A percentile compares a stretch with the other conserved stretches of the same genome.
Conservation (phyloP, 495 filamentous ascomycete species). For the Aspergillus avenaceus region DNA sequence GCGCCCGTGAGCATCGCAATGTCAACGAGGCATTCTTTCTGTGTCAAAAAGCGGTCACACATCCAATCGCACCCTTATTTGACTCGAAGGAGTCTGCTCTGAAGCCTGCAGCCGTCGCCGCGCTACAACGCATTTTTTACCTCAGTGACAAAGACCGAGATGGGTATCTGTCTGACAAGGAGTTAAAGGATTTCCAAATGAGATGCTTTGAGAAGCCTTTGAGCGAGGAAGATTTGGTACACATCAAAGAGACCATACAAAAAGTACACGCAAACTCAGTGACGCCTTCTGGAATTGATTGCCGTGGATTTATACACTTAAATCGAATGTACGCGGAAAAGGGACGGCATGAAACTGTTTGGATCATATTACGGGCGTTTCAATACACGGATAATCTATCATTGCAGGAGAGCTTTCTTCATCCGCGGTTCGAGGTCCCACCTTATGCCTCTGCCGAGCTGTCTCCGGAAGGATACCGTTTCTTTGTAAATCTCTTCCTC, state of each 20-base stretch:
- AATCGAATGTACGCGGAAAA: slow-evolving; percentile 97
- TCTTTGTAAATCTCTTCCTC: slow-evolving; percentile 95
- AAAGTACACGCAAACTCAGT: slow-evolving; percentile 61
- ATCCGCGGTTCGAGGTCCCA: slow-evolving; percentile 90
- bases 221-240: slow-evolving; percentile 70
- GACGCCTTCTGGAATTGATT: slow-evolving; percentile 69
- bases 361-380: slow-evolving; percentile 93
- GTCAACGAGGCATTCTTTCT: slow-evolving; percentile 96
- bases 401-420: slow-evolving; percentile 84
- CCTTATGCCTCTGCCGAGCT: slow-evolving; percentile 88
- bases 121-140: slow-evolving; percentile 87
- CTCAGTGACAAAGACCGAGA: slow-evolving; percentile 95
- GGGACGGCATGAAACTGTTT: slow-evolving; percentile 96
- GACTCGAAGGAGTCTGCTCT: slow-evolving; percentile 88
- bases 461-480: slow-evolving; percentile 90
- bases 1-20: slow-evolving; percentile 90
- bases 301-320: slow-evolving; percentile 76
- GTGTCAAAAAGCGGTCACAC: slow-evolving; percentile 97
- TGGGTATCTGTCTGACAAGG: slow-evolving; percentile 84
- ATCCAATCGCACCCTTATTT: slow-evolving; percentile 93
- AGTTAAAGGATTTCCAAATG: slow-evolving; percentile 84
- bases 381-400: slow-evolving; percentile 94
- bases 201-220: slow-evolving; percentile 88
- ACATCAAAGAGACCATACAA: slow-evolving; percentile 81
- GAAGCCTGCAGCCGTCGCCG: slow-evolving; percentile 83